Conservation (phyloP, 2,329 filamentous ascomycete genomes). For the Epichloe gansuensis region DNA sequence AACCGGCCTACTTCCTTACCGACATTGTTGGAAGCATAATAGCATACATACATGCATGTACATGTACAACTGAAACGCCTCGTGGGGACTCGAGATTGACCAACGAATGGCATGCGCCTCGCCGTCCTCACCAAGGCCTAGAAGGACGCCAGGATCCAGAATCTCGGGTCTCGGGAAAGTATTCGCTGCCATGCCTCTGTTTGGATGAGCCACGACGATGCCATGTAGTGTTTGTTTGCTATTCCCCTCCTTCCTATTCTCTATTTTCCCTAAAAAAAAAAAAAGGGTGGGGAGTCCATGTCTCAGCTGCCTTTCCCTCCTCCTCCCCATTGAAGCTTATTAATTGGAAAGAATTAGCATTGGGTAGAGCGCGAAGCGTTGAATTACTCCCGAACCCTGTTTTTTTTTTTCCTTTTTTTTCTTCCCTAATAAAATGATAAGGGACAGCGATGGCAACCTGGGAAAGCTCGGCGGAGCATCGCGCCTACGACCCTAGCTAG, state of each 20-base stretch:
- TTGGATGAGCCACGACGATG: neutral
- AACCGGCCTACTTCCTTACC: neutral
- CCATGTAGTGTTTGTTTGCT: too few species aligned
- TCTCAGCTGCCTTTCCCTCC: too few species aligned
- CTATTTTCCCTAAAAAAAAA: too few species aligned
- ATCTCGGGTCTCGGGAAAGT: neutral
- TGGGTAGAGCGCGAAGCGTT: neutral
- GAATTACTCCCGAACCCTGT: neutral
- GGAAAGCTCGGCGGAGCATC: neutral
- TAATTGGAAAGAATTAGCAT: too few species aligned
- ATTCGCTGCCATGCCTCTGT: neutral
- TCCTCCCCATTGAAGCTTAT: too few species aligned
- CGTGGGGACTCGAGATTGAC: neutral
- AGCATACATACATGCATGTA: neutral
- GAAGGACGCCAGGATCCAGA: neutral
- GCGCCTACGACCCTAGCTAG: neutral
- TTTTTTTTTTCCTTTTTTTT: neutral
- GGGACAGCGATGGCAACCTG: neutral
- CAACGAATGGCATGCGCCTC: neutral
- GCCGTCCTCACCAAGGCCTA: neutral
- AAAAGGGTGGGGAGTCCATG: too few species aligned
- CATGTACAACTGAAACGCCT: neutral
- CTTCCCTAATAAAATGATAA: too few species aligned
- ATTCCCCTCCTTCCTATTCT: too few species aligned
- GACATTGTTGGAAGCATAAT: neutral